Conservation (phyloP, 2,329 filamentous ascomycete genomes). For the Davidsoniella eucalypti region DNA sequence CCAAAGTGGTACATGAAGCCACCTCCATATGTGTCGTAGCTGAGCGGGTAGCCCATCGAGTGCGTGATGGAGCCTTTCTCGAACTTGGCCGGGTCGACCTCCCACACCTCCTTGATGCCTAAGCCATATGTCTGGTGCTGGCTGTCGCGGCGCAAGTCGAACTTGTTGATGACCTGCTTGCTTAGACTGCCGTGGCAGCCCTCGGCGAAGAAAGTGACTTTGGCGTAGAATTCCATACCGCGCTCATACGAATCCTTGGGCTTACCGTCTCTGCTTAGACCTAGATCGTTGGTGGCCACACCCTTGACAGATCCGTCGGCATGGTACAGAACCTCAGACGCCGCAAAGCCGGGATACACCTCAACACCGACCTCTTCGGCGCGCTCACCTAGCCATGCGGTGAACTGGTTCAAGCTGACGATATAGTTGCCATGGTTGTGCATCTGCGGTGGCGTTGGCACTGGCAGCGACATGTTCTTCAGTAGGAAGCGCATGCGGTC, state of each 20-base stretch:
- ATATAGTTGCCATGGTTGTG: conserved; percentile 97
- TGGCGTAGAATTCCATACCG: conserved; percentile 95
- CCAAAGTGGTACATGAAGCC: conserved; percentile 99
- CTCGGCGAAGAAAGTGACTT: conserved; percentile 81
- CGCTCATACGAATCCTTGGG: conserved; percentile 85
- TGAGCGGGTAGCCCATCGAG: conserved; percentile 82
- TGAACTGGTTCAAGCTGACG: conserved; percentile 84
- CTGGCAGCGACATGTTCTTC: conserved; percentile 56
- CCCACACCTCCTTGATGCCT: conserved; percentile 95
- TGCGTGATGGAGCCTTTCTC: conserved; percentile 71
- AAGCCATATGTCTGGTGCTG: conserved; percentile 91
- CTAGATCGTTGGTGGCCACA: conserved; percentile 90
- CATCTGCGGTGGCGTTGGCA: conserved; percentile 92
- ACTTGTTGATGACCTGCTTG: conserved; percentile 91
- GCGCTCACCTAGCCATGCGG: conserved; percentile 87
- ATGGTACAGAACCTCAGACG: conserved; percentile 78
- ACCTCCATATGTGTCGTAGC: conserved; percentile 81
- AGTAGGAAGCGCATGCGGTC: conserved; percentile 95
- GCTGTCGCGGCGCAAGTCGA: conserved; percentile 73
- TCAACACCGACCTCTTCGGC: conserved; percentile 96
- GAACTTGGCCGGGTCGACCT: conserved; percentile 86
- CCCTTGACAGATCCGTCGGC: conserved; percentile 77
- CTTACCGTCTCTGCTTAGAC: conserved; percentile 64
- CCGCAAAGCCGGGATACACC: conserved; percentile 89
- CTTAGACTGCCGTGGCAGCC: conserved; percentile 90